Base-by-base conservation (phyloP, 2,329 filamentous ascomycete genomes). In the Aspergillus novofumigatus region DNA sequence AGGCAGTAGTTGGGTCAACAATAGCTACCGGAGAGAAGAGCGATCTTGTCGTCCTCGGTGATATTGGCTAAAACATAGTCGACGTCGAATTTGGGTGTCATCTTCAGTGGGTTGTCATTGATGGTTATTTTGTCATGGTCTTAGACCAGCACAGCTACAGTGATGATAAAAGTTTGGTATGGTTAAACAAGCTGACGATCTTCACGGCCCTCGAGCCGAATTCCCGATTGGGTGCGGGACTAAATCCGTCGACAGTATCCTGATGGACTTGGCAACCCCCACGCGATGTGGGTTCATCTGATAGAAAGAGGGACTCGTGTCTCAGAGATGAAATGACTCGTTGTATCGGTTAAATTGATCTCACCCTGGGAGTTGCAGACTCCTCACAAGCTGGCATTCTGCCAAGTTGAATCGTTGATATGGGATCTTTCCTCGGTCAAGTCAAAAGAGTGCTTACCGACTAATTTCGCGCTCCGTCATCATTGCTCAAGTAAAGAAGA, bases 41-140 rank as follows among this genome's bases (percentile, higher is more conserved):
- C 60, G 29, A 65, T 63, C 52, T 65, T 65, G 42, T 65, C 61
- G 10, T 60, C 54, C 51, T 62, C 61, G 51, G 41, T 56, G 25
- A 65, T 58, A 29, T 59, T 57, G 2, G 55, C 48, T n/a, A 65
- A 55, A 20, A 65, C 62, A 58, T 64, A 48, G 5, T 64, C 63
- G 29, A 65, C 55, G 50, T 65, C 60, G 26, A 65, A 63, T 51
- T 35, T 53, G 20, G 53, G n/a, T 0, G 53, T 17, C 59, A 62
- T 62, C n/a, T 29, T 60, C 32, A 17, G 58, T 38, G 4, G n/a
- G n/a, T 45, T 9, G 42, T 45, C 3, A 20, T 21, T 3, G 20
- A 45, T 45, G 20, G n/a, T 20, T 45, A 21, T 23, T 44, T 23
- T 20, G 10, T 11, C 20, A 45, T 45, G 21, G 1, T 14, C 42